These are phyloP conservation scores for Sordariomycetes sp. DNA, from an alignment of 2,329 filamentous ascomycete genomes.

Conservation along the genomic window DNA sequence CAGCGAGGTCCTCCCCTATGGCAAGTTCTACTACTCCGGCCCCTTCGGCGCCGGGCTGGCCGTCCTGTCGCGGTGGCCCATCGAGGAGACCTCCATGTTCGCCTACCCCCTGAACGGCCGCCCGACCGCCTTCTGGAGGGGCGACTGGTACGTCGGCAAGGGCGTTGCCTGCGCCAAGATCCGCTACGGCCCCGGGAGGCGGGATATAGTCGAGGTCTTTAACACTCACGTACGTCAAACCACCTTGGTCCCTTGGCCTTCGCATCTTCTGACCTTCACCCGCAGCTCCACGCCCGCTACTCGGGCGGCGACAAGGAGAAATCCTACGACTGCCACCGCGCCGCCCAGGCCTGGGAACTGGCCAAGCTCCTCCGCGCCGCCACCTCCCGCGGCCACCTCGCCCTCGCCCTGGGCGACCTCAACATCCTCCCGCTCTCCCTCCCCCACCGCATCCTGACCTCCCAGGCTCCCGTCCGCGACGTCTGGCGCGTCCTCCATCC, in stretches of 20 bases:
- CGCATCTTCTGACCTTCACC: background rate
- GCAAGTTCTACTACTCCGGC: slow-evolving; percentile 86
- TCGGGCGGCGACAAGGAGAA: slow-evolving; percentile 68
- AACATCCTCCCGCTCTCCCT: slow-evolving; percentile 90
- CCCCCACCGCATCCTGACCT: slow-evolving; percentile 71
- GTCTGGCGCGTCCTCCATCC: slow-evolving; percentile 80
- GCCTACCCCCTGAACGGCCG: slow-evolving; percentile 85
- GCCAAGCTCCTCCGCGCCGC: slow-evolving; percentile 79
- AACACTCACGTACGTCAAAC: slow-evolving; percentile 67
- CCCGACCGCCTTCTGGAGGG: slow-evolving; percentile 85
- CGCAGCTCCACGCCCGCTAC: slow-evolving; percentile 70
- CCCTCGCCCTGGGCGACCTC: slow-evolving; percentile 84
- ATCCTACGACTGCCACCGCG: slow-evolving; percentile 82
- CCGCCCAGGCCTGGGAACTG: slow-evolving; percentile 90
- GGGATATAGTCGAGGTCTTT: slow-evolving; percentile 76
- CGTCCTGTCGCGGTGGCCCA: slow-evolving; percentile 85
- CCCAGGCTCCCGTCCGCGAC: slow-evolving; percentile 68
- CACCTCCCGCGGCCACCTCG: slow-evolving; percentile 69
- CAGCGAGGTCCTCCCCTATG: slow-evolving; percentile 66
- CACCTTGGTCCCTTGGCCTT: background rate
- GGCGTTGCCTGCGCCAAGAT: slow-evolving; percentile 80
- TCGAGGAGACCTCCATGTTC: slow-evolving; percentile 79
- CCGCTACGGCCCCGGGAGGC: slow-evolving; percentile 50
- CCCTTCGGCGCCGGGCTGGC: slow-evolving; percentile 83
- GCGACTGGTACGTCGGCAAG: slow-evolving; percentile 95